A percentile compares a stretch with the other conserved stretches of the same genome.
These are phyloP conservation scores for Colletotrichum salicis DNA, from an alignment of 2,329 filamentous ascomycete species.

Conservation along the genomic window DNA sequence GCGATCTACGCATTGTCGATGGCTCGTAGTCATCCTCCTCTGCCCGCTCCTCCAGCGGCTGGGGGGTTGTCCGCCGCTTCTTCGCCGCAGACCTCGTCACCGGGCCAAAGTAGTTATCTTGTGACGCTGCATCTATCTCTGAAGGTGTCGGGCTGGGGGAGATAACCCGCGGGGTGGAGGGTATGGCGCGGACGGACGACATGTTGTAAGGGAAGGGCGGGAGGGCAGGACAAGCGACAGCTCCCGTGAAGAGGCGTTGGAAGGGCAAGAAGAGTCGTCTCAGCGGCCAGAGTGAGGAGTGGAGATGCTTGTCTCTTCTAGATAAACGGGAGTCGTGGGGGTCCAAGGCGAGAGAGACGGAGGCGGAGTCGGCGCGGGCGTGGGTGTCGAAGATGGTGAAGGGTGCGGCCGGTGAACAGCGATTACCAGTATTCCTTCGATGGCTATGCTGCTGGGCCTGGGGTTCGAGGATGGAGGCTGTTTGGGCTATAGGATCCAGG, in stretches of 20 bases:
- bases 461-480: slow-evolving; percentile 48
- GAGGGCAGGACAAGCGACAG: slow-evolving; percentile 65
- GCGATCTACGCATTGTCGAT: slow-evolving; percentile 68
- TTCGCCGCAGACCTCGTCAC: slow-evolving; percentile 78
- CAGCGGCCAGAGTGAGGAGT: slow-evolving; percentile 59
- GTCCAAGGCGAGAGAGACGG: slow-evolving; percentile 36
- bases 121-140: slow-evolving; percentile 63
- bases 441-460: slow-evolving; percentile 41
- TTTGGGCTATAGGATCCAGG: slow-evolving; percentile 66
- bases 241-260: slow-evolving; percentile 64
- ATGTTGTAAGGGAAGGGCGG: slow-evolving; percentile 69
- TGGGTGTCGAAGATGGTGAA: slow-evolving; percentile 38
- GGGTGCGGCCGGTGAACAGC: slow-evolving; percentile 23
- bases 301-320: slow-evolving; percentile 64
- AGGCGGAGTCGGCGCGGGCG: slow-evolving; percentile 36
- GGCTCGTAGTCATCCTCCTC: slow-evolving; percentile 51
- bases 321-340: slow-evolving; percentile 46
- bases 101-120: slow-evolving; percentile 76
- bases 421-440: slow-evolving; percentile 30
- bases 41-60: slow-evolving; percentile 66
- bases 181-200: slow-evolving; percentile 68
- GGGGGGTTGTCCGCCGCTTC: slow-evolving; percentile 66
- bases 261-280: slow-evolving; percentile 55
- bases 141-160: slow-evolving; percentile 85
- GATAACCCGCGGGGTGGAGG: slow-evolving; percentile 86